A percentile compares a stretch with the other conserved stretches of the same genome.
Conservation (phyloP, 2,329 filamentous ascomycete genomes). For the Colletotrichum sp. region DNA sequence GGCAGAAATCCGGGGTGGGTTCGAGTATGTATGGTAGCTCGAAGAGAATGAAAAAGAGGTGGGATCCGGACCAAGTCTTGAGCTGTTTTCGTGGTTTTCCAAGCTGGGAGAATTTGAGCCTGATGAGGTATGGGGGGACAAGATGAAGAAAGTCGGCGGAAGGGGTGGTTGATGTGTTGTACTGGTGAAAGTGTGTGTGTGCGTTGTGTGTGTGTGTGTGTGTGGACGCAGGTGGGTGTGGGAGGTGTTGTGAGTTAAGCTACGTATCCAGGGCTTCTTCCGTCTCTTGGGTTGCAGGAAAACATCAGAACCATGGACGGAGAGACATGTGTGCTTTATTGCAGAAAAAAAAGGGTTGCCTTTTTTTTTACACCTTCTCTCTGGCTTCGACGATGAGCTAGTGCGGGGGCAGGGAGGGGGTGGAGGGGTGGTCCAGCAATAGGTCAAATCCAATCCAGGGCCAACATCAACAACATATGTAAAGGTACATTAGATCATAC, state of each 20-base stretch:
- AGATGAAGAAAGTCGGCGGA: conserved; percentile 24
- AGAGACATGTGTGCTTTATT: conserved; percentile 71
- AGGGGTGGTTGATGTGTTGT: conserved; percentile 19
- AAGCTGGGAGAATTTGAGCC: conserved; percentile 6
- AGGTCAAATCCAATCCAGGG: conserved; percentile 1
- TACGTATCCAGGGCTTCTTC: conserved; percentile 48
- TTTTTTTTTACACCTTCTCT: neutral
- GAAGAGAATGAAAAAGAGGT: neutral
- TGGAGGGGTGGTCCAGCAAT: conserved; percentile 17
- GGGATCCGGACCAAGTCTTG: conserved; percentile 2
- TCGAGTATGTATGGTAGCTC: conserved; percentile 15
- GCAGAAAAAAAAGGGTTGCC: conserved; percentile 44
- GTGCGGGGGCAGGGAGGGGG: conserved; percentile 17
- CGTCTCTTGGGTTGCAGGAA: conserved; percentile 44
- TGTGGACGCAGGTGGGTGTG: conserved; percentile 27
- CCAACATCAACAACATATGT: conserved; percentile 13
- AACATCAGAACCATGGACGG: conserved; percentile 55
- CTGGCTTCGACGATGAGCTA: conserved; percentile 13
- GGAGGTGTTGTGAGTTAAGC: conserved; percentile 46
- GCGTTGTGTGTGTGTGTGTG: conserved; percentile 2
- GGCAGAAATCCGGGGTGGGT: conserved; percentile 19
- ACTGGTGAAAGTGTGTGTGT: conserved; percentile 15
- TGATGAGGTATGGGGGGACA: conserved; percentile 10
- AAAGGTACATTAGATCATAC: conserved; percentile 18
- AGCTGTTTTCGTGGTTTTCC: neutral